A percentile compares a stretch with the other conserved stretches of the same genome.
phyloP scores from a whole-genome alignment of 148 eudicot genomes.

The Pharnaceum exiguum region DNA sequence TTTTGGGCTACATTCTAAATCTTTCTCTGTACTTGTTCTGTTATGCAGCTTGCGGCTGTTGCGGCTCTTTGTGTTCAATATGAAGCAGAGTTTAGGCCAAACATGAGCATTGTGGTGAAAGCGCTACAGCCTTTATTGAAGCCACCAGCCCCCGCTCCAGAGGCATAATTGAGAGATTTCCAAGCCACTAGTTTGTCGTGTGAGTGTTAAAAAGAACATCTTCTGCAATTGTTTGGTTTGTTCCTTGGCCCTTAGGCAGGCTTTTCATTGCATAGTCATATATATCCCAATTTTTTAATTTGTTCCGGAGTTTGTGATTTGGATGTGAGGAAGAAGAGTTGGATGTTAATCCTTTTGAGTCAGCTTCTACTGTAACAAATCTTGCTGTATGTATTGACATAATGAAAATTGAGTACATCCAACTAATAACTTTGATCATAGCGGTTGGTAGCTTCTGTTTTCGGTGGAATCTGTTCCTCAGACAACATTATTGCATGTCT shows the following conservation, averaged over 20 bases:
- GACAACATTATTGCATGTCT: too few species aligned
- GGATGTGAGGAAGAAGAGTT: slow-evolving; percentile 6
- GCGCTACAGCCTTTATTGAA: slow-evolving; percentile 66
- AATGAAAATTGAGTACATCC: too few species aligned
- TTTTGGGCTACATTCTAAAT: too few species aligned
- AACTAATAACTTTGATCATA: too few species aligned
- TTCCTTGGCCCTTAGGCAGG: neutral
- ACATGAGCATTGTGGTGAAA: slow-evolving; percentile 76
- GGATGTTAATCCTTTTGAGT: too few species aligned
- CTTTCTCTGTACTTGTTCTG: neutral
- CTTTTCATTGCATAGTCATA: slow-evolving; percentile 6
- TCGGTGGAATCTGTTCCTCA: too few species aligned
- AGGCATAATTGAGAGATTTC: neutral
- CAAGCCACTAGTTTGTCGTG: neutral
- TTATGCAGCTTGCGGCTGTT: slow-evolving; percentile 64
- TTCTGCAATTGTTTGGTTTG: slow-evolving; percentile 4
- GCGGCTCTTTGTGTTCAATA: slow-evolving; percentile 75
- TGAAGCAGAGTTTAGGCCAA: slow-evolving; percentile 74
- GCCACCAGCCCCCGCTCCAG: slow-evolving; percentile 35
- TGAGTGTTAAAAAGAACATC: slow-evolving; percentile 6
- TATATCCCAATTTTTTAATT: slow-evolving; percentile 17
- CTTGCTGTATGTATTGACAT: too few species aligned
- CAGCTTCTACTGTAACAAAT: too few species aligned
- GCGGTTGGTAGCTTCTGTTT: too few species aligned
- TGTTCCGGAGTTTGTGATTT: slow-evolving; percentile 21